A percentile compares a stretch with the other conserved stretches of the same genome.
phyloP scores from a whole-genome alignment of 257 asterid species.

The Lavandula angustifolia region DNA sequence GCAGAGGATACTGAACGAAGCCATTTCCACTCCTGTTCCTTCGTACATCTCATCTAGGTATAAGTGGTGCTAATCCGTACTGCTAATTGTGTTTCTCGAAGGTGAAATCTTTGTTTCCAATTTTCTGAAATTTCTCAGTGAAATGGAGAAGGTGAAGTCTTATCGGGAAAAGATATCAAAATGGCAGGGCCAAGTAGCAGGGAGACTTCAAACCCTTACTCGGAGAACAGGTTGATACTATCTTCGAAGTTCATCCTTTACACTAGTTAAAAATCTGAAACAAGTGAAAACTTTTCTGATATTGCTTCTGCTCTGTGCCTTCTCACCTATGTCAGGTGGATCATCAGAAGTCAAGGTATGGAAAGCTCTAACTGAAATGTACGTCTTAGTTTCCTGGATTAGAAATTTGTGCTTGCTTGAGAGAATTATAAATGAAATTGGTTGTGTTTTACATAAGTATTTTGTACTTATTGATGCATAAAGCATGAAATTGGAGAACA shows the following conservation, averaged over 20 bases:
- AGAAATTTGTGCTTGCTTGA: constrained; percentile 14
- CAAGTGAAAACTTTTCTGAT: constrained; percentile 20
- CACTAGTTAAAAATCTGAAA: constrained; percentile 1
- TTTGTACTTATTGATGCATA: constrained; percentile 25
- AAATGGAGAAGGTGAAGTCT: constrained; percentile 87
- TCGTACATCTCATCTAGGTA: constrained; percentile 88
- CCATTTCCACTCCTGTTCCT: constrained; percentile 81
- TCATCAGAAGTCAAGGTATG: constrained; percentile 78
- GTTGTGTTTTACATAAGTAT: constrained; percentile 29
- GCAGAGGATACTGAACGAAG: constrained; percentile 70
- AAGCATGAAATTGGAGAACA: constrained; percentile 27
- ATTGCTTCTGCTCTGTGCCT: constrained; percentile 30
- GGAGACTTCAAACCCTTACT: constrained; percentile 67
- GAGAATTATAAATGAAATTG: constrained; percentile 19
- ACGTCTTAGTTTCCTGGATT: constrained; percentile 42
- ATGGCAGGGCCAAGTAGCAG: constrained; percentile 89
- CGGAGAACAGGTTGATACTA: constrained; percentile 64
- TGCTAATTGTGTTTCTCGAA: constrained; percentile 11
- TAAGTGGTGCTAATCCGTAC: not conserved
- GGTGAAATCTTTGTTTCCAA: constrained; percentile 24
- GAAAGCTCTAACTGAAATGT: constrained; percentile 52
- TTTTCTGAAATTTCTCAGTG: constrained; percentile 52
- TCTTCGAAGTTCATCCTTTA: constrained; percentile 17
- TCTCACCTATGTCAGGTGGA: constrained; percentile 48
- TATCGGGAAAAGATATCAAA: constrained; percentile 72